Percentiles rank a stretch among this genome's conserved stretches.
Conservation (phyloP, 1,139 yeast genomes). For the Suhomyces terraborum region DNA sequence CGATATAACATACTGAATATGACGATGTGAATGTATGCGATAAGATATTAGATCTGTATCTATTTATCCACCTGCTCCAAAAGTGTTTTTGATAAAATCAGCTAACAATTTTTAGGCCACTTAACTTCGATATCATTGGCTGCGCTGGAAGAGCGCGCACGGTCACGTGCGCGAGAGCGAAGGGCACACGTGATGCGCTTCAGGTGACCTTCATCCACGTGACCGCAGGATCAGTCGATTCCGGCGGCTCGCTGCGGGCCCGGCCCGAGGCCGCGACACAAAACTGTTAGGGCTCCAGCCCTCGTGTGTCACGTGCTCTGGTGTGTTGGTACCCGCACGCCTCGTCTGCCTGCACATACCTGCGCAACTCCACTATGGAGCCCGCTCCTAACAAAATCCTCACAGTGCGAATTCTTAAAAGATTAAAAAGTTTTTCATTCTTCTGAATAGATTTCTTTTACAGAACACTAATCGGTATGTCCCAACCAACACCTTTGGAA, state of each 20-base stretch:
- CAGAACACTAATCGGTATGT: conserved; percentile 24
- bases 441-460: conserved; percentile 15
- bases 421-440: conserved; percentile 18
- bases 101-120: conserved; percentile 18
- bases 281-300: conserved; percentile 9
- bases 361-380: conserved; percentile 6
- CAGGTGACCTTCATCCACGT: conserved; percentile 1
- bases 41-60: conserved; percentile 12
- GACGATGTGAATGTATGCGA: conserved; percentile 13
- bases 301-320: conserved; percentile 3
- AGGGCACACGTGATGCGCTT: conserved; percentile 7
- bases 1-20: conserved; percentile 12
- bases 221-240: neutral
- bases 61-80: conserved; percentile 12
- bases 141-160: neutral
- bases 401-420: conserved; percentile 14
- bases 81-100: conserved; percentile 17
- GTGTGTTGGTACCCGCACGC: neutral
- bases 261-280: too few relatives aligned
- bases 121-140: conserved; percentile 17
- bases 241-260: too few relatives aligned
- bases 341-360: conserved; percentile 1
- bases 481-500: conserved; percentile 1
- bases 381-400: conserved; percentile 13
- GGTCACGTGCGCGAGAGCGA: too few relatives aligned